Evolutionary conservation across 495 filamentous ascomycete species (phyloP), one percentile per base, ranked within the genome.

Genomic region (Cudoniella acicularis): DNA sequence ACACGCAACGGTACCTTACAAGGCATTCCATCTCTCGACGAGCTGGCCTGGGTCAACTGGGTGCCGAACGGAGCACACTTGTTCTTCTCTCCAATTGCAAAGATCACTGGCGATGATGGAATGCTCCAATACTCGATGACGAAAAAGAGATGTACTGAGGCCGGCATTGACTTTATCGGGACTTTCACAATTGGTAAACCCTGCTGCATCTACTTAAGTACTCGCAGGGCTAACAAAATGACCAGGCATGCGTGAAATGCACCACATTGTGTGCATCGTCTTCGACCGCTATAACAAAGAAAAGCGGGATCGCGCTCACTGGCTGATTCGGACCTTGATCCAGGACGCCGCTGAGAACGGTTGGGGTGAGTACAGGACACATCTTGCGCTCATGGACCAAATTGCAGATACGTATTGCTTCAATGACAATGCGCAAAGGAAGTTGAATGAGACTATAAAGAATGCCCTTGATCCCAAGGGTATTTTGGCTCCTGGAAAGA

Each of bases 31-130:
- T 70, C 75, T 1, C 67, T 78, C 50, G 70, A 73, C 13, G 81
- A 83, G 59, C 68, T 83, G 9, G 64, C 73, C 20, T 83, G 82
- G 82, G 68, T 83, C 1, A 78, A 82, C 62, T 82, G 79, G 79
- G 57, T 75, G 2, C 79, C 79, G n/a, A 83, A 83, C 62, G 80
- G 79, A 8, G 73, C 71, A 0, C 80, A 84, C 63, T 56, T 84
- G 1, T 79, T 77, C 64, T 85, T 83, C 67, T 75, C 72, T 17
- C 82, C 82, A 21, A 80, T 85, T 49, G 68, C 72, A 10, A 75
- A 75, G n/a, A 77, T 79, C 25, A 64, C 73, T n/a, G 80, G 76
- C 8, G 66, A 69, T 1, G 81, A 83, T 54, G 82, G 78, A 2
- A 70, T 69, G 13, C 63, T 67, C 3, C 70, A 79, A 16, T 77